A percentile compares a stretch with the other conserved stretches of the same genome.
These are phyloP conservation scores for Canavalia ensiformis DNA, from an alignment of 306 rosid species.

Conservation along the genomic window DNA sequence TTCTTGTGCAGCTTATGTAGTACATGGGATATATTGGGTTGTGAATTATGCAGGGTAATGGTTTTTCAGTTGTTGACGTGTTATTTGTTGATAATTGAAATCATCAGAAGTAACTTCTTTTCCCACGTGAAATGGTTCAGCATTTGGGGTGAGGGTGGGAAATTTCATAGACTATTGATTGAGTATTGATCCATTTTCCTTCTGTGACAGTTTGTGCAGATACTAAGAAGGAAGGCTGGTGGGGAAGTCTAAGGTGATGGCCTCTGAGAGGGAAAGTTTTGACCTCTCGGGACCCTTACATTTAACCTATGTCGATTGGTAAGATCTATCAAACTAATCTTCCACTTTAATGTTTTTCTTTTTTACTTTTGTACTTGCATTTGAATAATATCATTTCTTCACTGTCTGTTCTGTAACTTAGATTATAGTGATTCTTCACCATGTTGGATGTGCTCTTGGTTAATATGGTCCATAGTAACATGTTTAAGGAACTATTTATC, in stretches of 20 bases:
- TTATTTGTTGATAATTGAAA: conserved; percentile 8
- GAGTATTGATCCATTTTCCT: conserved; percentile 9
- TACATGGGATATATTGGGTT: not conserved
- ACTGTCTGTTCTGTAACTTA: conserved; percentile 7
- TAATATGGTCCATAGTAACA: not conserved
- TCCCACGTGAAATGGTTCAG: not conserved
- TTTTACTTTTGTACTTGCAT: not conserved
- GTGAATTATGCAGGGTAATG: conserved; percentile 2
- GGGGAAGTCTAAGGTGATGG: conserved; percentile 56
- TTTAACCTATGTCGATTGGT: conserved; percentile 81
- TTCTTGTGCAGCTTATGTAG: not conserved
- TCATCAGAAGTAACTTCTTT: not conserved
- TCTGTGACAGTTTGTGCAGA: conserved; percentile 43
- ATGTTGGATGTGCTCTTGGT: conserved; percentile 25
- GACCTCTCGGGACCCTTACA: conserved; percentile 85
- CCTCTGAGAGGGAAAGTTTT: conserved; percentile 75
- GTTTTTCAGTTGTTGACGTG: conserved; percentile 36
- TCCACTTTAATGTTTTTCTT: not conserved
- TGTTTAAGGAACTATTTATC: conserved; percentile 18
- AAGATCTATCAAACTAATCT: conserved; percentile 39
- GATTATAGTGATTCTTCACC: conserved; percentile 21
- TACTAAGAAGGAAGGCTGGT: conserved; percentile 41
- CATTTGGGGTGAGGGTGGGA: not conserved
- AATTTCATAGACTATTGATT: conserved; percentile 2
- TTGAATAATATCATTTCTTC: conserved; percentile 24